A percentile compares a stretch with the other conserved stretches of the same genome.
Evolutionary conservation across 768 basidiomycete species (phyloP).

Genomic region (Fibroporia radiculosa): DNA sequence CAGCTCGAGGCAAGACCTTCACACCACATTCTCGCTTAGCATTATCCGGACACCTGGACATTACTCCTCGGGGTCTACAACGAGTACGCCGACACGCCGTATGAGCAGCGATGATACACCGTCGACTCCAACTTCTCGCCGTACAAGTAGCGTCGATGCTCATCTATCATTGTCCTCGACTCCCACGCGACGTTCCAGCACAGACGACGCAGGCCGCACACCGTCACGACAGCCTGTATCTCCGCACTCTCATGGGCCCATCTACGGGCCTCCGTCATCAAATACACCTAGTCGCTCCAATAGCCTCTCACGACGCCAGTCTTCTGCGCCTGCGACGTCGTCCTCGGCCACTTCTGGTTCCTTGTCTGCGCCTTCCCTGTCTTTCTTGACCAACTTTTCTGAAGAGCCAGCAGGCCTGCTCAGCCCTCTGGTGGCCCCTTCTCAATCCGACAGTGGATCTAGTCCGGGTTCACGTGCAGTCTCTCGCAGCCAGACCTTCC

Average conservation of each 20-base stretch:
- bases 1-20: conserved; percentile 43
- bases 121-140: conserved; percentile 36
- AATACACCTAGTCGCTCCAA: conserved; percentile 14
- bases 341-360: conserved; percentile 4
- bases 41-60: conserved; percentile 65
- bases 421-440: conserved; percentile 20
- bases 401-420: conserved; percentile 23
- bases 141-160: conserved; percentile 2
- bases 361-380: conserved; percentile 6
- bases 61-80: conserved; percentile 28
- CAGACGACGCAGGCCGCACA: conserved; percentile 4
- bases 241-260: conserved; percentile 11
- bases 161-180: not conserved
- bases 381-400: conserved; percentile 18
- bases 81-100: conserved; percentile 12
- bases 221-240: conserved; percentile 7
- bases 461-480: conserved; percentile 9
- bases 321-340: conserved; percentile 9
- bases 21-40: conserved; percentile 60
- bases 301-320: conserved; percentile 9
- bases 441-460: not conserved
- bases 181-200: conserved; percentile 5
- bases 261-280: conserved; percentile 13
- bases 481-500: conserved; percentile 13
- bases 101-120: conserved; percentile 4